Conservation (phyloP, 495 filamentous ascomycete genomes). For the Lepidopterella palustris region DNA sequence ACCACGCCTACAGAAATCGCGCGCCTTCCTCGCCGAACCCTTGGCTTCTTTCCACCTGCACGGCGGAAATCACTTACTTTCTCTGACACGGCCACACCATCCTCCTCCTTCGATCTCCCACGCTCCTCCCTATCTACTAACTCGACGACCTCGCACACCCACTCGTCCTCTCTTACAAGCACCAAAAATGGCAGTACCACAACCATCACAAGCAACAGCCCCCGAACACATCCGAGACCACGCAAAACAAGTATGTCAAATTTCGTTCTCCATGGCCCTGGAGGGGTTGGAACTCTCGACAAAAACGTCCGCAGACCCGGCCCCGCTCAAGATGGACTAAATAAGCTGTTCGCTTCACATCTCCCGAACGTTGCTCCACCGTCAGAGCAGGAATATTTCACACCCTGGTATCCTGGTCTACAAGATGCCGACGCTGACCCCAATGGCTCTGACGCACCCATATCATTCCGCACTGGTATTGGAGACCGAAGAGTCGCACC, state of each 20-base stretch:
- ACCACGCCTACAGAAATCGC: slow-evolving; percentile 73
- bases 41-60: slow-evolving; percentile 88
- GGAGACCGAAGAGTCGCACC: not conserved
- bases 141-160: slow-evolving; percentile 18
- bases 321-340: slow-evolving; percentile 72
- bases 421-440: slow-evolving; percentile 24
- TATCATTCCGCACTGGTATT: slow-evolving; percentile 4
- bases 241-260: slow-evolving; percentile 26
- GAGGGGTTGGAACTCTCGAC: slow-evolving; percentile 75
- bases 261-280: slow-evolving; percentile 59
- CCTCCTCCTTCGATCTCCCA: slow-evolving; percentile 53
- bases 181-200: slow-evolving; percentile 15
- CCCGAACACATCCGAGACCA: slow-evolving; percentile 12
- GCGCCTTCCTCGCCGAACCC: slow-evolving; percentile 67
- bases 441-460: slow-evolving; percentile 13
- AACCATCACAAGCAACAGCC: slow-evolving; percentile 10
- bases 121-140: slow-evolving; percentile 43
- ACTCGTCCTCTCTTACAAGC: slow-evolving; percentile 13
- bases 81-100: slow-evolving; percentile 48
- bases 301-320: slow-evolving; percentile 63
- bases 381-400: slow-evolving; percentile 30
- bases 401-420: slow-evolving; percentile 36
- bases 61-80: slow-evolving; percentile 68
- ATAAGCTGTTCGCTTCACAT: slow-evolving; percentile 69
- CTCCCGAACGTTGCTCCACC: slow-evolving; percentile 61